These are phyloP conservation scores for Psilocybe subaeruginosa DNA, from an alignment of 768 basidiomycete genomes.

Conservation along the genomic window DNA sequence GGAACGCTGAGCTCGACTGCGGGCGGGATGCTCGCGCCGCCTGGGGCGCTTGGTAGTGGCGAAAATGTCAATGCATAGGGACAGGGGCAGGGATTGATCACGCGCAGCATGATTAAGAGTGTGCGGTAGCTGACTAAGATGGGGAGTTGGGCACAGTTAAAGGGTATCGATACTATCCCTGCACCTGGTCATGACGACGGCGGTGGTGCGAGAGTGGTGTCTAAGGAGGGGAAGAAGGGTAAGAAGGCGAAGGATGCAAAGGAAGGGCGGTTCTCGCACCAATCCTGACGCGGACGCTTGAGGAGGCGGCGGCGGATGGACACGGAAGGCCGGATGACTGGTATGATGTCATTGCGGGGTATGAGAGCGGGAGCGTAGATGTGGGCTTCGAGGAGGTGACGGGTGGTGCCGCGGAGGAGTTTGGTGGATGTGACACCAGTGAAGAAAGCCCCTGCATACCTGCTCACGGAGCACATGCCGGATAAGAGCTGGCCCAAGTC, in stretches of 20 bases:
- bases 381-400: background rate
- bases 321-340: conserved; percentile 33
- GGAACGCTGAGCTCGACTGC: conserved; percentile 25
- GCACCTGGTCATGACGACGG: conserved; percentile 19
- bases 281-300: conserved; percentile 39
- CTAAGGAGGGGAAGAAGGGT: too few relatives aligned
- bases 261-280: conserved; percentile 26
- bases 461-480: conserved; percentile 74
- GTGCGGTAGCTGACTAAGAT: conserved; percentile 74
- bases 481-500: too few relatives aligned
- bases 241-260: too few relatives aligned
- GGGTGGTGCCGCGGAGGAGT: too few relatives aligned
- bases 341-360: conserved; percentile 1
- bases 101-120: conserved; percentile 61
- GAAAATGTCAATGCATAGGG: too few relatives aligned
- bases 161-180: conserved; percentile 33
- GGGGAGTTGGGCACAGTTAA: conserved; percentile 71
- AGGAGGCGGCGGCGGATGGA: conserved; percentile 58
- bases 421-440: conserved; percentile 38
- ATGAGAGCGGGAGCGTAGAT: conserved; percentile 18
- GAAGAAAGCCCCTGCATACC: conserved; percentile 53
- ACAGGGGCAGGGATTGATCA: conserved; percentile 44
- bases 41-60: conserved; percentile 2
- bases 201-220: conserved; percentile 18
- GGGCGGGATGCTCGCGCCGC: conserved; percentile 36